Conservation (phyloP, 345 rosid genomes). For the Theobroma cacao region DNA sequence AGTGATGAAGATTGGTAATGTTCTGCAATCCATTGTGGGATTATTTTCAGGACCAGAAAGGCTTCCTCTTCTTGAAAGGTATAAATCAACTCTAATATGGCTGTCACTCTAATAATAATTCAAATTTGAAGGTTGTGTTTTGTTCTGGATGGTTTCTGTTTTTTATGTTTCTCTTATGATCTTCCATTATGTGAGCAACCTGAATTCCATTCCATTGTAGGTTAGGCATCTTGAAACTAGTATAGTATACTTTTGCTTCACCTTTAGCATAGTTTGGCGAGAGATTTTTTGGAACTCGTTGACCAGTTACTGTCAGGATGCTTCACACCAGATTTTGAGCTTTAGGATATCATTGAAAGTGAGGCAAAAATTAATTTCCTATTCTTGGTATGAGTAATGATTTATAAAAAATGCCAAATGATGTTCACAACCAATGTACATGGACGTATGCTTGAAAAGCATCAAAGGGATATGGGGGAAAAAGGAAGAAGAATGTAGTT, state of each 20-base stretch:
- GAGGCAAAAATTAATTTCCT: not conserved
- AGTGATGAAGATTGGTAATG: slow-evolving; percentile 51
- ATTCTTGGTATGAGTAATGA: not conserved
- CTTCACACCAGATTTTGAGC: not conserved
- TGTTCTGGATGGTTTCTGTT: not conserved
- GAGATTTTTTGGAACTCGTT: not conserved
- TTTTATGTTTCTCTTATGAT: not conserved
- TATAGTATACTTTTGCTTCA: not conserved
- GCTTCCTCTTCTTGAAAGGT: slow-evolving; percentile 74
- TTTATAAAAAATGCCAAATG: not conserved
- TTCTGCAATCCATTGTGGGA: slow-evolving; percentile 60
- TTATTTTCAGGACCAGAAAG: slow-evolving; percentile 68
- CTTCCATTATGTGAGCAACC: not conserved
- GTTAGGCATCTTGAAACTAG: not conserved
- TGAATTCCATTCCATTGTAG: not conserved
- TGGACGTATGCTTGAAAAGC: not conserved
- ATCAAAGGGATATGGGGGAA: not conserved
- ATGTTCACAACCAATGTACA: not conserved
- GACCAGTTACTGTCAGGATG: not conserved
- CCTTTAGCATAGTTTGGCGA: not conserved
- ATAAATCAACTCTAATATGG: slow-evolving; percentile 1
- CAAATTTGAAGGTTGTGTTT: not conserved
- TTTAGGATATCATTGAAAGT: not conserved
- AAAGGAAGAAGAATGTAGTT: not conserved
- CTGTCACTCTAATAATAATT: not conserved